Conservation (phyloP, 2,329 filamentous ascomycete species). For the Emergomyces pasteurianus region DNA sequence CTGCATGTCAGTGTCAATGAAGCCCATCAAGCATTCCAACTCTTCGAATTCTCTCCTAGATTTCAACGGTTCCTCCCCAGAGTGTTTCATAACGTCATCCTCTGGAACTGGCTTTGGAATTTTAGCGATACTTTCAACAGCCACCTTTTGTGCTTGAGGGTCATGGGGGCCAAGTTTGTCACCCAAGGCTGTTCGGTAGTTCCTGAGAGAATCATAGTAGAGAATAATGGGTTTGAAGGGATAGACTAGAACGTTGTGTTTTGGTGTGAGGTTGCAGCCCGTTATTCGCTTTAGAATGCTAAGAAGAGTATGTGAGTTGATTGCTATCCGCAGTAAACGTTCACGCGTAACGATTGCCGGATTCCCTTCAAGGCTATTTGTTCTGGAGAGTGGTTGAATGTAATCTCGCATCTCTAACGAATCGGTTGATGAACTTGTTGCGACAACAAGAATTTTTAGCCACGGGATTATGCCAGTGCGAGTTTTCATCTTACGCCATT, state of each 20-base stretch:
- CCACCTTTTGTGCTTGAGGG: no score
- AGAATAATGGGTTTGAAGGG: background rate
- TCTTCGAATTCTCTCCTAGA: background rate
- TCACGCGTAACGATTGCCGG: background rate
- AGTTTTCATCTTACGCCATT: background rate
- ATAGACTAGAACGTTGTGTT: background rate
- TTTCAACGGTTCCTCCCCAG: background rate
- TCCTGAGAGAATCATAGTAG: background rate
- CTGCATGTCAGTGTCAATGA: background rate
- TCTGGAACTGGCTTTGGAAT: background rate
- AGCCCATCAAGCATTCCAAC: background rate
- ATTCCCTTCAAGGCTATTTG: background rate
- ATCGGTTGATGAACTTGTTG: background rate
- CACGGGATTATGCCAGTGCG: background rate
- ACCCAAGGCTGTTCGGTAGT: background rate
- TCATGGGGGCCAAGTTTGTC: background rate
- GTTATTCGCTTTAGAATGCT: background rate
- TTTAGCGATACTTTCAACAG: background rate
- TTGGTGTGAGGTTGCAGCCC: background rate
- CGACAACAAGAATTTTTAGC: background rate
- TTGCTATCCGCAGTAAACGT: background rate
- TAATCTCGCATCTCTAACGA: background rate
- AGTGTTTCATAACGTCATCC: background rate
- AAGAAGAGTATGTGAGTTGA: background rate
- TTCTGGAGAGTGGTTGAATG: background rate